Evolutionary conservation across 192 early-diverging fungal genomes (phyloP), one percentile per base, ranked within the genome.

Genomic region (Martensiomyces pterosporus): DNA sequence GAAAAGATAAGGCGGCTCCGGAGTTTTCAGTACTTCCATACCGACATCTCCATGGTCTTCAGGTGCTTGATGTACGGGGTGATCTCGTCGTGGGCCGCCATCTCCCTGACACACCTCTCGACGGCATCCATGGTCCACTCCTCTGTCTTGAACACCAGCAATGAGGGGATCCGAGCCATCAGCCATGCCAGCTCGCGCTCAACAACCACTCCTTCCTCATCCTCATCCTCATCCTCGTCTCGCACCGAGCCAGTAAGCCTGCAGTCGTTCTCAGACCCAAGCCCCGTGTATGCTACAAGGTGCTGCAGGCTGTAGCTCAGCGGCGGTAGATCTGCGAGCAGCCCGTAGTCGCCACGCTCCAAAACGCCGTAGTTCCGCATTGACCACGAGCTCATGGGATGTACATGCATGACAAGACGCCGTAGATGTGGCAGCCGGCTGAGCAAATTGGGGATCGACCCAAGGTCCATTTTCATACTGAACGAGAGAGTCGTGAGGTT

Each of bases 171-270:
- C 9, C 65, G 65, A 16, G 65, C 54, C 24, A 68, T 13, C 5
- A 68, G 10, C 57, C 65, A 68, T 14, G 50, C 21, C 39, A 68
- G 35, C 49, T 68, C 65, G 9, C 46, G 43, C 26, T 68, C 65
- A 9, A 68, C 39, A 23, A 32, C 43, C 24, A 56, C 47, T 14
- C 46, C 40, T n/a, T 38, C 44, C 14, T 40, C 54, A 21, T 41
- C 24, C 5, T 19, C 26, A 23, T 1, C 17, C 12, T 12, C 3
- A 3, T 27, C 18, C n/a, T 15, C 48, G n/a, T 17, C 38, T 23
- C 24, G 23, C 15, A 36, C 36, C 2, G 3, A 27, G 37, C 2
- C 34, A 9, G 39, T 13, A 39, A 53, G 17, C 19, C n/a, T 14
- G 14, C 41, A 29, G 21, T 9, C n/a, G 19, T 38, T 12, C 32